Percentiles rank a stretch among this genome's conserved stretches.
Evolutionary conservation across 306 rosid genomes (phyloP).

Genomic region (Ziziphus jujuba): DNA sequence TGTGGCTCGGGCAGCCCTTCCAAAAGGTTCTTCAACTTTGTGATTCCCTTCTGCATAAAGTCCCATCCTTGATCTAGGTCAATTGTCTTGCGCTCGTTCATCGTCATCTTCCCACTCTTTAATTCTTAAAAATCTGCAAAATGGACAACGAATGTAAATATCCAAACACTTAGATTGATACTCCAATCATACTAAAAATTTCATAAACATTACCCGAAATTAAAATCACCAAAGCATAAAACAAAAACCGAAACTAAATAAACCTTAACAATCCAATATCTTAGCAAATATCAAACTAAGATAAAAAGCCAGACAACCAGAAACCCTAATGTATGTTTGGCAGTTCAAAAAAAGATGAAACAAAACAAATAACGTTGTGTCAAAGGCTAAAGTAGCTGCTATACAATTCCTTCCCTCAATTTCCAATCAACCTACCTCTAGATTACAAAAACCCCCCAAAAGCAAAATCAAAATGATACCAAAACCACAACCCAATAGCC

Average conservation of each 20-base stretch:
- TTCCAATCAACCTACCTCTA: background rate
- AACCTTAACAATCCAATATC: background rate
- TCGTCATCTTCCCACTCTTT: slow-evolving; percentile 24
- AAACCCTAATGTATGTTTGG: slow-evolving; percentile 31
- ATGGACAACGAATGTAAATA: background rate
- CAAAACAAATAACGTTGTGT: background rate
- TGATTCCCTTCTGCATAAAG: slow-evolving; percentile 52
- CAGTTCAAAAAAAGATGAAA: background rate
- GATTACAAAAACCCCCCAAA: background rate
- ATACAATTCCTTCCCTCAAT: background rate
- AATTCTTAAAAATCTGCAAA: slow-evolving; percentile 30
- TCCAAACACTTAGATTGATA: background rate
- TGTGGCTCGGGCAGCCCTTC: slow-evolving; percentile 53
- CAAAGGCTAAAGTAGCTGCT: background rate
- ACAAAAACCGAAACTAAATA: background rate
- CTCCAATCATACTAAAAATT: background rate
- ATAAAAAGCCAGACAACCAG: background rate
- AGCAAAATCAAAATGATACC: background rate
- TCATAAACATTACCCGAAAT: no score
- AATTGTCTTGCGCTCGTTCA: slow-evolving; percentile 43
- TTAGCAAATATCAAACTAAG: background rate
- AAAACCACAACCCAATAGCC: slow-evolving; percentile 3
- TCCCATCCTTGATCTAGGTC: slow-evolving; percentile 62
- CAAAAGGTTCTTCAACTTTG: slow-evolving; percentile 46
- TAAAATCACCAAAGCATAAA: background rate